phyloP scores from a whole-genome alignment of 768 basidiomycete species.

The Mycena albidolilacea region DNA sequence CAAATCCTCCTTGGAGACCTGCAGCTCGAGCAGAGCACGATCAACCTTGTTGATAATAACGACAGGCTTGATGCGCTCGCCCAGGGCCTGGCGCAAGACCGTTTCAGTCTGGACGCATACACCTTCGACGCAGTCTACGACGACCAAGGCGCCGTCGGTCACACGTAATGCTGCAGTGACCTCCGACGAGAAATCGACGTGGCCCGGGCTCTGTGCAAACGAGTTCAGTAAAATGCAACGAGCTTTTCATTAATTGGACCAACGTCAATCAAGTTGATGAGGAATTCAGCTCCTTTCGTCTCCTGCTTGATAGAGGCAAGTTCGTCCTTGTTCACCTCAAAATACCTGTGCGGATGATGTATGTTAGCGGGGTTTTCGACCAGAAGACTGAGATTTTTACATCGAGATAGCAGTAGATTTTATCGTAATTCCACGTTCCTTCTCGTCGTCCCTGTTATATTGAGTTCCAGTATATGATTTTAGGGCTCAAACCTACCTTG shows the following conservation, averaged over 20 bases:
- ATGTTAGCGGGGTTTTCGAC: slow-evolving; percentile 4
- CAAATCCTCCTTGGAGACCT: slow-evolving; percentile 96
- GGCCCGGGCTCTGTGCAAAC: slow-evolving; percentile 76
- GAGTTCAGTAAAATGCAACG: slow-evolving; percentile 5
- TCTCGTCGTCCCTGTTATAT: slow-evolving; percentile 81
- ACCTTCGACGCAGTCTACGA: slow-evolving; percentile 99
- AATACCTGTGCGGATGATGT: slow-evolving; percentile 80
- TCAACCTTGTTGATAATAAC: slow-evolving; percentile 99
- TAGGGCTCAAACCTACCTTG: slow-evolving; percentile 57
- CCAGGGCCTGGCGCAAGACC: slow-evolving; percentile 95
- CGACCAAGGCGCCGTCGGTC: slow-evolving; percentile 98
- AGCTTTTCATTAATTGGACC: slow-evolving; percentile 4
- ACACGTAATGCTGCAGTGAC: slow-evolving; percentile 99
- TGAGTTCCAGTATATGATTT: too few species aligned
- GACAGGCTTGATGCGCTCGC: slow-evolving; percentile 99
- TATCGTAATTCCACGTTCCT: slow-evolving; percentile 99
- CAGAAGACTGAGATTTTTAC: slow-evolving; percentile 6
- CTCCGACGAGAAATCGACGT: slow-evolving; percentile 99
- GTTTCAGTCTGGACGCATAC: slow-evolving; percentile 99
- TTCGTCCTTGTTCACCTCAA: slow-evolving; percentile 94
- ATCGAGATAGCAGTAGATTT: slow-evolving; percentile 97
- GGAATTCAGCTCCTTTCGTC: slow-evolving; percentile 94
- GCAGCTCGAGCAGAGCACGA: slow-evolving; percentile 98
- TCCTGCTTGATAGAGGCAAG: slow-evolving; percentile 91
- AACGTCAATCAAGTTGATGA: slow-evolving; percentile 99